Evolutionary conservation across 2,329 filamentous ascomycete species (phyloP), one percentile per base, ranked within the genome.

Genomic region (Colletotrichum gloeosporioides): DNA sequence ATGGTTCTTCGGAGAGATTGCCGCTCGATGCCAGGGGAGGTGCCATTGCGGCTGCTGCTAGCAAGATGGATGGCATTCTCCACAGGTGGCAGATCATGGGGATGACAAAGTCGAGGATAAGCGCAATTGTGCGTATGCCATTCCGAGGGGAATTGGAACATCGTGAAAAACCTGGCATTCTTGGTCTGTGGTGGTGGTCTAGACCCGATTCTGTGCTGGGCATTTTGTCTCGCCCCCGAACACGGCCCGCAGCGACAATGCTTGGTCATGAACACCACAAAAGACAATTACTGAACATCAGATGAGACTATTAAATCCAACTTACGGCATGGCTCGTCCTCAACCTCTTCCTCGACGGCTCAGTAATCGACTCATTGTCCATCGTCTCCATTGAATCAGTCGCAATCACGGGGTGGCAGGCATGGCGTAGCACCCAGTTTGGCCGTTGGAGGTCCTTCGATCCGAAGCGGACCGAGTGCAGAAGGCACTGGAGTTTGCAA

Each of bases 301-400:
- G n/a, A 39, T 0, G 44, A 53, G 13, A 36, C n/a, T 10, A 31
- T 29, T 13, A 16, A 10, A 29, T 12, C 6, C 31, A 64, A 81
- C 84, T 81, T 78, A 73, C 73, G 31, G 86, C 86, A 81, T 87
- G 86, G 55, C 85, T 86, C 27, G 86, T 86, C 69, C 86, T 82
- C 71, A 87, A 79, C 57, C 86, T 83, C 79, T 87, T 87, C 70
- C 86, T 83, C 31, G 81, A 69, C 63, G 82, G 82, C 78, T 85
- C 84, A 62, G 77, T 76, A 36, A 62, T 71, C 65, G 78, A 53
- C 55, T 80, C 78, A 75, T 82, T 79, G 57, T 85, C 81, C 78
- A 83, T 77, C 61, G 62, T 69, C 63, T 77, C 75, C 61, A 69
- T 77, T 63, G 69, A 31, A 68, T 29, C 76, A 34, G 27, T 63